These are phyloP conservation scores for Neoboletus subvelutipes DNA, from an alignment of 768 basidiomycete genomes.

Conservation along the genomic window DNA sequence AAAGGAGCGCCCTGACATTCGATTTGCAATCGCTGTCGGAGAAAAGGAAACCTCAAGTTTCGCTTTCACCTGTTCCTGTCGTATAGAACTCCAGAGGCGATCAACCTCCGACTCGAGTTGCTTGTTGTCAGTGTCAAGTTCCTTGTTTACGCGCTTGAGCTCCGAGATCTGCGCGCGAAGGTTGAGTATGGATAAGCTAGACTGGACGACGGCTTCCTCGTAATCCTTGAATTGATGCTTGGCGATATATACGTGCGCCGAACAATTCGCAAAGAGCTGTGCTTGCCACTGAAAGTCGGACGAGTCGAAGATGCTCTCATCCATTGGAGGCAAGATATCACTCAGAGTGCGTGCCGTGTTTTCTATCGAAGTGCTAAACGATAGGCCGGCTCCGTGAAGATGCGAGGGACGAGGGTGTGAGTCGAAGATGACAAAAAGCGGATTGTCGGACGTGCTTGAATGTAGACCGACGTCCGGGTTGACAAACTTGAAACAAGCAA, in stretches of 20 bases:
- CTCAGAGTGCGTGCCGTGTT: slow-evolving; percentile 44
- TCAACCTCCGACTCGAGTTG: slow-evolving; percentile 28
- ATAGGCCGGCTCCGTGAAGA: slow-evolving; percentile 59
- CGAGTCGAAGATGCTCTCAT: slow-evolving; percentile 43
- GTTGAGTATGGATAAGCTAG: slow-evolving; percentile 48
- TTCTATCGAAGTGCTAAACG: slow-evolving; percentile 48
- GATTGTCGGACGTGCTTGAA: slow-evolving; percentile 10
- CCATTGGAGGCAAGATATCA: slow-evolving; percentile 46
- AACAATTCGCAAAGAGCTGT: slow-evolving; percentile 59
- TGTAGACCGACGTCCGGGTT: background rate
- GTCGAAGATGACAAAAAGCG: slow-evolving; percentile 61
- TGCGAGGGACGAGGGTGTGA: slow-evolving; percentile 63
- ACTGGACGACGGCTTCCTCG: slow-evolving; percentile 43
- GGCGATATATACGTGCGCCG: slow-evolving; percentile 54
- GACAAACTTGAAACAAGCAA: slow-evolving; percentile 47
- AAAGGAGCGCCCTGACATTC: background rate
- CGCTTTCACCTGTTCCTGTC: slow-evolving; percentile 10
- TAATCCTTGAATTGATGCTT: slow-evolving; percentile 21
- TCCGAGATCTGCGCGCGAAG: slow-evolving; percentile 42
- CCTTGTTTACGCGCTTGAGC: slow-evolving; percentile 33
- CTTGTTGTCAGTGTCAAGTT: slow-evolving; percentile 24
- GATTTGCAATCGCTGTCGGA: background rate
- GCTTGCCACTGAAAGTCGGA: slow-evolving; percentile 59
- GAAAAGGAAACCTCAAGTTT: background rate
- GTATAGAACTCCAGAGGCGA: slow-evolving; percentile 15